Conservation (phyloP, 208 protist genomes). For the Borovskyia barvae region DNA sequence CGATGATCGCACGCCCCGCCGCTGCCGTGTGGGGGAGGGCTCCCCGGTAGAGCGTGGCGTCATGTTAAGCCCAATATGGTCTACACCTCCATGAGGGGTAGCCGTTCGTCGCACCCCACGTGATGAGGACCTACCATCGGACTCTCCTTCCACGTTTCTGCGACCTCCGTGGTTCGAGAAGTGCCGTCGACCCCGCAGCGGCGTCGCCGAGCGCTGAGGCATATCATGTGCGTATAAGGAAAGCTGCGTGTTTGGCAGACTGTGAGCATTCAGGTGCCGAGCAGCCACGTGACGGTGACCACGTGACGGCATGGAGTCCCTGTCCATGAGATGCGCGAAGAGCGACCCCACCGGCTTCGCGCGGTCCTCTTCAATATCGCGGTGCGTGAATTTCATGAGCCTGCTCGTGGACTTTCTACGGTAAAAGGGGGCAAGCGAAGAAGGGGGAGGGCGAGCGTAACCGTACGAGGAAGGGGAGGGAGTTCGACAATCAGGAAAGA, state of each 20-base stretch:
- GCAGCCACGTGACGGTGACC: slow-evolving; percentile 31
- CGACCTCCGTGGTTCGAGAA: slow-evolving; percentile 16
- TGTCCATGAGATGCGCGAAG: slow-evolving; percentile 59
- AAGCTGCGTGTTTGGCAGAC: slow-evolving; percentile 59
- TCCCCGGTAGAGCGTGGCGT: slow-evolving; percentile 13
- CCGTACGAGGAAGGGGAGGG: too few relatives aligned
- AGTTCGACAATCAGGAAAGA: too few relatives aligned
- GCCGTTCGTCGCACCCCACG: slow-evolving; percentile 9
- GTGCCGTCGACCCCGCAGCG: slow-evolving; percentile 34
- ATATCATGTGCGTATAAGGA: slow-evolving; percentile 37
- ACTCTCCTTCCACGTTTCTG: slow-evolving; percentile 3
- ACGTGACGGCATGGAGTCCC: slow-evolving; percentile 31
- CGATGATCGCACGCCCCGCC: slow-evolving; percentile 33
- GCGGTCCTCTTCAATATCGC: slow-evolving; percentile 47
- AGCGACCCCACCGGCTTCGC: slow-evolving; percentile 64
- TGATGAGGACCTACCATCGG: slow-evolving; percentile 2
- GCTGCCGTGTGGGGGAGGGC: slow-evolving; percentile 21
- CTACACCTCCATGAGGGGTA: slow-evolving; percentile 1
- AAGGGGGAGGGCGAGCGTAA: too few relatives aligned
- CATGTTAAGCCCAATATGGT: slow-evolving; percentile 41
- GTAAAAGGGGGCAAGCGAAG: too few relatives aligned
- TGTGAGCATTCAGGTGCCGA: slow-evolving; percentile 33
- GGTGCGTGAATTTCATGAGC: slow-evolving; percentile 46
- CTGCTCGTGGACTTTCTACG: too few relatives aligned
- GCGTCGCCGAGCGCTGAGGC: slow-evolving; percentile 2